Evolutionary conservation across 768 basidiomycete species (phyloP).

Genomic region (Atractiella rhizophila): DNA sequence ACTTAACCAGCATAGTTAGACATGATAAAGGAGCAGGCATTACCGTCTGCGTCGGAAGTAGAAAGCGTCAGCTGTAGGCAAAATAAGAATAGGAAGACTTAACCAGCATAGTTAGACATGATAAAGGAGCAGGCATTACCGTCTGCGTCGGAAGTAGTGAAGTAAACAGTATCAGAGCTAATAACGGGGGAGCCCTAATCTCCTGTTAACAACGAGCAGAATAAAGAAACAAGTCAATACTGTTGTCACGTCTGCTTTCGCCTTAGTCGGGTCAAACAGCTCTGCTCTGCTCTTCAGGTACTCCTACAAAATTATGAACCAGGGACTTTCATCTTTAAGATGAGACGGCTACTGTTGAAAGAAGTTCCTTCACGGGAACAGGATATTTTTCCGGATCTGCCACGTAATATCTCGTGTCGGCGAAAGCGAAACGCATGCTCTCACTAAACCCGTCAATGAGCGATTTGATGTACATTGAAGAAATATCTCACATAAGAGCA

Average conservation of each 20-base stretch:
- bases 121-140: constrained; percentile 23
- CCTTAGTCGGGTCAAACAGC: constrained; percentile 44
- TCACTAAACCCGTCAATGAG: not conserved
- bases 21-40: constrained; percentile 19
- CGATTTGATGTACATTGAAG: not conserved
- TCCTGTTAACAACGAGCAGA: not conserved
- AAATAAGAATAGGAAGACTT: not conserved
- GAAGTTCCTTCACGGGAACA: constrained; percentile 52
- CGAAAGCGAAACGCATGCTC: constrained; percentile 17
- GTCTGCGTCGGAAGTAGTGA: constrained; percentile 38
- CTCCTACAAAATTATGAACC: constrained; percentile 29
- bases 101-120: constrained; percentile 6
- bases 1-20: constrained; percentile 20
- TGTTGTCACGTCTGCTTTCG: constrained; percentile 37
- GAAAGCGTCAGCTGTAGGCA: constrained; percentile 30
- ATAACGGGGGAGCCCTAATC: constrained; percentile 50
- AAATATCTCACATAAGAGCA: constrained; percentile 25
- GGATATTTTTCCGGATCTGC: constrained; percentile 57
- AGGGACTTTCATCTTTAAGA: not conserved
- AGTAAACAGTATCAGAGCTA: constrained; percentile 84
- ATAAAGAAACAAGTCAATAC: not conserved
- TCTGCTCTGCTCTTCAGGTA: constrained; percentile 58
- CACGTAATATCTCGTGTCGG: constrained; percentile 74
- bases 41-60: constrained; percentile 30
- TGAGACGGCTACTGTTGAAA: constrained; percentile 41